A percentile compares a stretch with the other conserved stretches of the same genome.
Conservation (phyloP, 108 stramenopile genomes). For the Stephanodiscus minutulus region DNA sequence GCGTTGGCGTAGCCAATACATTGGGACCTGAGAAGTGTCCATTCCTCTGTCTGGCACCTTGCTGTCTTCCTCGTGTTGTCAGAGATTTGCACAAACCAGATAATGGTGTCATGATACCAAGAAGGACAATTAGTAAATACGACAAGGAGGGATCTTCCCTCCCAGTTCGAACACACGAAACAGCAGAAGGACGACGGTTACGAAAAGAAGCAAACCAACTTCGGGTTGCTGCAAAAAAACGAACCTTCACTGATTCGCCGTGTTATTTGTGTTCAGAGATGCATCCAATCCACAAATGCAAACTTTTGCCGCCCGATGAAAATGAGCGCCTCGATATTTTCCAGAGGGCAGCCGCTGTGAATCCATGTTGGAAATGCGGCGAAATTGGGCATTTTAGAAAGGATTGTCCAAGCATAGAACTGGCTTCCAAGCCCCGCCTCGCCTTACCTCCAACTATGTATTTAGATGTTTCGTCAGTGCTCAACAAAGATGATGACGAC, state of each 20-base stretch:
- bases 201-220: slow-evolving; percentile 35
- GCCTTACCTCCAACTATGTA: slow-evolving; percentile 41
- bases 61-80: slow-evolving; percentile 65
- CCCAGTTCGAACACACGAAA: slow-evolving; percentile 19
- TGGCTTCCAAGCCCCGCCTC: slow-evolving; percentile 22
- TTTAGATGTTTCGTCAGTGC: slow-evolving; percentile 54
- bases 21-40: slow-evolving; percentile 54
- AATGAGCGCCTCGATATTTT: slow-evolving; percentile 31
- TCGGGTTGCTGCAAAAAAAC: slow-evolving; percentile 23
- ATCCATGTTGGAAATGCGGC: slow-evolving; percentile 73
- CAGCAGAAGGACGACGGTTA: slow-evolving; percentile 45
- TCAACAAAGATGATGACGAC: slow-evolving; percentile 13
- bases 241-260: slow-evolving; percentile 15
- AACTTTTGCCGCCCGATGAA: slow-evolving; percentile 31
- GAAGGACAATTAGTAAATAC: neutral
- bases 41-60: slow-evolving; percentile 67
- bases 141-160: neutral
- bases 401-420: slow-evolving; percentile 49
- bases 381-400: slow-evolving; percentile 51
- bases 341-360: slow-evolving; percentile 22
- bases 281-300: slow-evolving; percentile 45
- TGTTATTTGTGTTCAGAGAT: slow-evolving; percentile 57
- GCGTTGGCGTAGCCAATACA: slow-evolving; percentile 61
- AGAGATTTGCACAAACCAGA: slow-evolving; percentile 13
- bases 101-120: slow-evolving; percentile 5